Evolutionary conservation across 192 early-diverging fungal species (phyloP).

Genomic region (Chytriomyces sp.): DNA sequence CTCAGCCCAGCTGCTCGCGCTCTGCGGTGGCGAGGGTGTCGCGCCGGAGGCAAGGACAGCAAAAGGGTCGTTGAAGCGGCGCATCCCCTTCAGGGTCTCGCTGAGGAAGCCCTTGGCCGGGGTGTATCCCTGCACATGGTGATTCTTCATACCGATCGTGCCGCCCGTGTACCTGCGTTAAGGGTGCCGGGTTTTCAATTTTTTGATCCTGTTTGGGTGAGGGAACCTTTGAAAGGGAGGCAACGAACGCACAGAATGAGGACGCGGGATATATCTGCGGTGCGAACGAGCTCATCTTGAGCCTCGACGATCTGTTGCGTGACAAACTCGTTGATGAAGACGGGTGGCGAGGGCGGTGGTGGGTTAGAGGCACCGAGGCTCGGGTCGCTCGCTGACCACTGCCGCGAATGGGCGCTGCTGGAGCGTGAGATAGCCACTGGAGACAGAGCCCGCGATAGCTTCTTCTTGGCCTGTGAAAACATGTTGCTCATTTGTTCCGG

Average conservation of each 20-base stretch:
- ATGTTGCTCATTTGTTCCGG: no score
- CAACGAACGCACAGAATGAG: constrained; percentile 12
- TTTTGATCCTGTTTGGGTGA: neutral
- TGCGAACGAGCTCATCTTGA: constrained; percentile 38
- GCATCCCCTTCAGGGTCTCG: constrained; percentile 69
- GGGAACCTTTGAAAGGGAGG: no score
- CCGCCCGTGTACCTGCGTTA: constrained; percentile 82
- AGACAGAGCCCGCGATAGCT: no score
- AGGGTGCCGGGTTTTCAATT: neutral
- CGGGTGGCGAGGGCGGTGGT: neutral
- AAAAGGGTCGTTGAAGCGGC: constrained; percentile 74
- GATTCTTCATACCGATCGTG: constrained; percentile 82
- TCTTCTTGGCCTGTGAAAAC: neutral
- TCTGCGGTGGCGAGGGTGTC: neutral
- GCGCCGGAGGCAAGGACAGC: constrained; percentile 21
- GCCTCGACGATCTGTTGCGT: constrained; percentile 30
- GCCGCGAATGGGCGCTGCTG: neutral
- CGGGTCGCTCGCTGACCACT: neutral
- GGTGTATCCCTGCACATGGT: constrained; percentile 41
- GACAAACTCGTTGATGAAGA: constrained; percentile 46
- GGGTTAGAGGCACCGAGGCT: neutral
- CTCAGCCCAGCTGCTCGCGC: constrained; percentile 13
- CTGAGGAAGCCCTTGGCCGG: constrained; percentile 77
- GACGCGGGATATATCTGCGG: constrained; percentile 29
- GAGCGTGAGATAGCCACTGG: neutral